Evolutionary conservation across 345 rosid genomes (phyloP), one percentile per base, ranked within the genome.

Genomic region (Hirschfeldia incana): DNA sequence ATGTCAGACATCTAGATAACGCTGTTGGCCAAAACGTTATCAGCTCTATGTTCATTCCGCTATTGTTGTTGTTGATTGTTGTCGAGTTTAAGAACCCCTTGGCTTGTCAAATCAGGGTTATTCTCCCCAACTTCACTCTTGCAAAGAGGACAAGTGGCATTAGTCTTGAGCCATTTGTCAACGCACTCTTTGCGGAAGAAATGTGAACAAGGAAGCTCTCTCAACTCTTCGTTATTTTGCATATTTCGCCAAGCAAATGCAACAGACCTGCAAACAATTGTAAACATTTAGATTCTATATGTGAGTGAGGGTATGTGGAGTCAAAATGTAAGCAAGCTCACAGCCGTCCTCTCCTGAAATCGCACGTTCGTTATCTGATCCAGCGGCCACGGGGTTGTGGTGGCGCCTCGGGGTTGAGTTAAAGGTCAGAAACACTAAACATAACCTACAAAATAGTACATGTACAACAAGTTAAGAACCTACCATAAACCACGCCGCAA

Each of bases 401-500:
- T 93, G 57, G 99, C 99, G 36, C 99, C 99, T 85, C 92, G 85
- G 55, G 97, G 87, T 78, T 90, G 97, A 33, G 92, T 76, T 29
- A 29, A 29, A 29, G 32, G 32, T 29, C 3, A 29, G 32, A 29
- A 29, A 29, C 32, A 29, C 32, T 29, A 29, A 29, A 29, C 32
- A 29, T 29, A 29, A 29, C 32, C 32, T 29, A 29, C 32, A 29
- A 29, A 29, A 44, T 27, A 74, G 0, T 70, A 93, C 98, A 97
- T 91, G 88, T 95, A 95, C 93, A 21, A 21, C 21, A 95, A 82
- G 82, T 93, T 93, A 72, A 98, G 99, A 76, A 82, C 99, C 99
- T 67, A 95, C 97, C 81, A 95, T 97, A 83, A 95, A 95, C 99
- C 98, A 95, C 76, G 91, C 91, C 8, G 98, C 99, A 82, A 95